phyloP scores from a whole-genome alignment of 2,329 filamentous ascomycete genomes.

The Sarocladium brachiariae region DNA sequence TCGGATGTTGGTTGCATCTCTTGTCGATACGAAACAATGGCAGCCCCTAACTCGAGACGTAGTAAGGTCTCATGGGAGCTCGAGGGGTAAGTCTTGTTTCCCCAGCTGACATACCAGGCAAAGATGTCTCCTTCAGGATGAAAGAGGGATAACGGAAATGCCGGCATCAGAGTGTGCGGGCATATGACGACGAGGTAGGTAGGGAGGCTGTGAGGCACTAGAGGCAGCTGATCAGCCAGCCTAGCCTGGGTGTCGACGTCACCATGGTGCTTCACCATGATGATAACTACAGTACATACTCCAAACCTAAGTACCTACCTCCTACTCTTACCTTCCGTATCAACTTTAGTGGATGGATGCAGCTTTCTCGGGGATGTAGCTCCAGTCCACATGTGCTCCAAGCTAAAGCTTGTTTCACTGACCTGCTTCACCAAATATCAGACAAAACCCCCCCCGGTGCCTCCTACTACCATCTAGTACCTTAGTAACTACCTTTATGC shows the following conservation, averaged over 20 bases:
- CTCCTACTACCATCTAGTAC: too few relatives aligned
- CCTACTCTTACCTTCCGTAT: too few relatives aligned
- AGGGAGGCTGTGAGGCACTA: conserved; percentile 8
- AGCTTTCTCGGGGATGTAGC: conserved; percentile 1
- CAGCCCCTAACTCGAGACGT: not conserved
- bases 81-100: not conserved
- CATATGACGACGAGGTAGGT: not conserved
- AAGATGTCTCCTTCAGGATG: not conserved
- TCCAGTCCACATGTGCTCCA: too few relatives aligned
- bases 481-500: too few relatives aligned
- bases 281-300: too few relatives aligned
- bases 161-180: not conserved
- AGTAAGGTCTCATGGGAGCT: not conserved
- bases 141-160: not conserved
- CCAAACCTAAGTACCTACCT: too few relatives aligned
- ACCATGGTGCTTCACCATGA: conserved; percentile 5
- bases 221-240: conserved; percentile 4
- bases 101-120: too few relatives aligned
- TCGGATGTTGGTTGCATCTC: too few relatives aligned
- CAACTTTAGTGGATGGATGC: conserved; percentile 52
- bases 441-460: too few relatives aligned
- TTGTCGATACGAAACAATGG: conserved; percentile 3
- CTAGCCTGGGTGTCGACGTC: conserved; percentile 1
- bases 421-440: too few relatives aligned
- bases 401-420: not conserved